Conservation (phyloP, 1,139 yeast genomes). For the Candida freyschussii region DNA sequence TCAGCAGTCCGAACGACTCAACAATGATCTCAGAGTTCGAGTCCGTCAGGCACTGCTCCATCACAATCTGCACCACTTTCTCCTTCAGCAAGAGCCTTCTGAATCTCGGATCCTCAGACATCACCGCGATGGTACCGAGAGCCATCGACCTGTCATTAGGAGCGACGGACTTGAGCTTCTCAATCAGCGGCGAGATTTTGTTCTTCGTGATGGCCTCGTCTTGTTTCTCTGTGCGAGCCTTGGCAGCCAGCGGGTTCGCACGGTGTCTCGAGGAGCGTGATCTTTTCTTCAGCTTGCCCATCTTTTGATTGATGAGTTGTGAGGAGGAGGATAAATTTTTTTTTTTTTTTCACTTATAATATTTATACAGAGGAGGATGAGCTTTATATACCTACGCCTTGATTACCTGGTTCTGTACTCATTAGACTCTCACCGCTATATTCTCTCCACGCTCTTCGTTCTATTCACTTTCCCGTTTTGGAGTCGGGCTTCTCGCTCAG, state of each 20-base stretch:
- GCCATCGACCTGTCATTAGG: conserved; percentile 80
- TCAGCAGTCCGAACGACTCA: conserved; percentile 73
- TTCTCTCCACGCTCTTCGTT: too few species aligned
- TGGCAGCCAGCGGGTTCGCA: conserved; percentile 37
- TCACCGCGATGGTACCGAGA: conserved; percentile 62
- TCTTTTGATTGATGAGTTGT: conserved; percentile 23
- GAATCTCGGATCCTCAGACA: conserved; percentile 64
- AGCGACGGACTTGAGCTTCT: conserved; percentile 55
- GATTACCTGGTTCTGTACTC: too few species aligned
- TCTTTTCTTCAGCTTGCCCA: conserved; percentile 76
- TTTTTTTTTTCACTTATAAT: too few species aligned
- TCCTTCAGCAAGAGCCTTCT: conserved; percentile 66
- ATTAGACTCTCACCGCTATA: too few species aligned
- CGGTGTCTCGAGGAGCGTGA: conserved; percentile 56
- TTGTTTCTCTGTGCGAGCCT: conserved; percentile 30
- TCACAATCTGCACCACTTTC: conserved; percentile 54
- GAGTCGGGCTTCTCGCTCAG: conserved; percentile 10
- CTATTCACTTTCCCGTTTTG: too few species aligned
- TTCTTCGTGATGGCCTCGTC: conserved; percentile 48
- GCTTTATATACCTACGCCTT: too few species aligned
- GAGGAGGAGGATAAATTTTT: too few species aligned
- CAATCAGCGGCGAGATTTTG: conserved; percentile 64
- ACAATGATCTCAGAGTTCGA: conserved; percentile 68
- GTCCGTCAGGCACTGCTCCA: conserved; percentile 66
- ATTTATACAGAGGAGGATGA: too few species aligned